A percentile compares a stretch with the other conserved stretches of the same genome.
Evolutionary conservation across 305 asterid species (phyloP).

Genomic region (Solanum hybrid): DNA sequence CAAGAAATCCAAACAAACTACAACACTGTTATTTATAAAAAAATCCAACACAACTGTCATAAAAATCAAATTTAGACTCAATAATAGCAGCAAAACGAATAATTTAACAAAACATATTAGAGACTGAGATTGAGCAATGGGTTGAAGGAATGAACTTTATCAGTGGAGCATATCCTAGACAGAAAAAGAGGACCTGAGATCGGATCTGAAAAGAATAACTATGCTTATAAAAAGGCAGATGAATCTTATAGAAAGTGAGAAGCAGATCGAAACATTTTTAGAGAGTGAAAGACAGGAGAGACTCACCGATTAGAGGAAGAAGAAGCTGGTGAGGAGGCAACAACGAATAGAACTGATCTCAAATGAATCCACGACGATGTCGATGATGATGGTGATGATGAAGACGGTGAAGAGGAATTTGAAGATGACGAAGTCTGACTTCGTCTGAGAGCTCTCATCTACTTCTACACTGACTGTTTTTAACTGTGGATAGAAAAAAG

Average conservation of each 20-base stretch:
- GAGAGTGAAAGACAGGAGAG: conserved; percentile 13
- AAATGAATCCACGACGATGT: conserved; percentile 84
- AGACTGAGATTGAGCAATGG: not conserved
- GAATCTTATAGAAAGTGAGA: not conserved
- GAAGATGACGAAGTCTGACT: conserved; percentile 82
- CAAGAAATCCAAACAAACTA: not conserved
- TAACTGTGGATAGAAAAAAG: not conserved
- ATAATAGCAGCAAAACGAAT: not conserved
- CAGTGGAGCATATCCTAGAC: not conserved
- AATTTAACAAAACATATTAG: not conserved
- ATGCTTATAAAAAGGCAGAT: not conserved
- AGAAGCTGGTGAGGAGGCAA: conserved; percentile 77
- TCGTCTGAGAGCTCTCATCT: conserved; percentile 92
- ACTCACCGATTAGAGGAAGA: conserved; percentile 79
- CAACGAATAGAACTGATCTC: conserved; percentile 87
- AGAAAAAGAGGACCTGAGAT: not conserved
- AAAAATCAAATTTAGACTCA: not conserved
- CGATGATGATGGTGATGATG: conserved; percentile 55
- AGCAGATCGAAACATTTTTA: conserved; percentile 15
- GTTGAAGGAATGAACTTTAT: not conserved
- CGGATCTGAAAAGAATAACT: conserved; percentile 1
- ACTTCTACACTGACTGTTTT: conserved; percentile 20
- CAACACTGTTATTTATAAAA: not conserved
- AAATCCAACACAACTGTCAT: not conserved
- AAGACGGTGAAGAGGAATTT: conserved; percentile 55